Evolutionary conservation across 305 asterid genomes (phyloP).

Genomic region (Fraxinus baroniana): DNA sequence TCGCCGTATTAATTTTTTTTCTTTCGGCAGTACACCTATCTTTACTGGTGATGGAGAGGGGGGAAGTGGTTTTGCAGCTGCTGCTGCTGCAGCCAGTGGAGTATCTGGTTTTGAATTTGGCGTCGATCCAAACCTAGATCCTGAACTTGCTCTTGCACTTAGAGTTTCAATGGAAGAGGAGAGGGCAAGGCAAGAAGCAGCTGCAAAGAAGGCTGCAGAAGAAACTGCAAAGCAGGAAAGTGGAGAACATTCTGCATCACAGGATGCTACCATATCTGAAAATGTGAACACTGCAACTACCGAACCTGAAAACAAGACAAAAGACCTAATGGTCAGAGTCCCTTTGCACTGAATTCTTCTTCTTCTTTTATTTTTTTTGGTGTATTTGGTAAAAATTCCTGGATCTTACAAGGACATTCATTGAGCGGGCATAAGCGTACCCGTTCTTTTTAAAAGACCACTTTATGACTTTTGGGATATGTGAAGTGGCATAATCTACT

Average conservation of each 20-base stretch:
- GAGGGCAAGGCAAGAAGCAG: slow-evolving; percentile 99
- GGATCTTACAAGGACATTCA: not conserved
- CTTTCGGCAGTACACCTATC: slow-evolving; percentile 68
- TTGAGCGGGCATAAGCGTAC: not conserved
- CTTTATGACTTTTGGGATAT: not conserved
- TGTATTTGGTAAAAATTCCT: not conserved
- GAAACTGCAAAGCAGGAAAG: slow-evolving; percentile 66
- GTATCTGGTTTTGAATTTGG: slow-evolving; percentile 89
- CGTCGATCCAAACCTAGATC: slow-evolving; percentile 97
- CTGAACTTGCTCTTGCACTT: slow-evolving; percentile 99
- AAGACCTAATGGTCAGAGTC: slow-evolving; percentile 62
- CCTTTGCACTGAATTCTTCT: slow-evolving; percentile 10
- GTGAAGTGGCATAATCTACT: not conserved
- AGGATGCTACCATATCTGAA: slow-evolving; percentile 83
- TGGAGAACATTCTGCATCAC: slow-evolving; percentile 70
- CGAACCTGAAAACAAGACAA: slow-evolving; percentile 67
- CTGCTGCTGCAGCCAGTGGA: slow-evolving; percentile 73
- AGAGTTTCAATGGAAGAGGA: slow-evolving; percentile 99
- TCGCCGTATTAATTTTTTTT: not conserved
- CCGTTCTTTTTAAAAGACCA: not conserved
- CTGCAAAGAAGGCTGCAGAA: slow-evolving; percentile 94
- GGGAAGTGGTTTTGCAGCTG: slow-evolving; percentile 89
- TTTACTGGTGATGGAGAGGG: slow-evolving; percentile 97
- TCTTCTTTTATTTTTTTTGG: too few relatives aligned
- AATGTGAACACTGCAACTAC: slow-evolving; percentile 55